Evolutionary conservation across 331 rosid species (phyloP).

Genomic region (Pyracantha coccinea): DNA sequence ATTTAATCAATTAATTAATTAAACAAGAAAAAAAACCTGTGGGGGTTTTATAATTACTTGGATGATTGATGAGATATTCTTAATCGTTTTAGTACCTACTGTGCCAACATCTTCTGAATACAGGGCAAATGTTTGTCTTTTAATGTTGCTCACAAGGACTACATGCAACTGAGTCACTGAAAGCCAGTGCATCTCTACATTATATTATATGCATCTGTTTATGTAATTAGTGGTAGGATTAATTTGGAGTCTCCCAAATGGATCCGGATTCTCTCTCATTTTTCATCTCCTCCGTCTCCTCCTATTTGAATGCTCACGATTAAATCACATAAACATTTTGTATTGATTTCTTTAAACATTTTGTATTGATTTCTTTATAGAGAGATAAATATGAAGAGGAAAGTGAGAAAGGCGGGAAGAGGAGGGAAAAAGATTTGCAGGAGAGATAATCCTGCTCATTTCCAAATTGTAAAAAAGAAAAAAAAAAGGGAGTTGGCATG

Average conservation of each 20-base stretch:
- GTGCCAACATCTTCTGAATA: constrained; percentile 19
- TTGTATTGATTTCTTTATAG: no score
- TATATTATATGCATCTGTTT: background rate
- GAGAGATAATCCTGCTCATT: background rate
- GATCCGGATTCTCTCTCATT: no score
- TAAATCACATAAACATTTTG: no score
- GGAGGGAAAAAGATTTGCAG: no score
- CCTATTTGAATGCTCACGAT: no score
- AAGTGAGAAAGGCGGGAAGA: no score
- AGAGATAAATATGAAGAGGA: no score
- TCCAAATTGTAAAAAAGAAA: background rate
- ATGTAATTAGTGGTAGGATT: no score
- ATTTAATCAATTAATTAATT: no score
- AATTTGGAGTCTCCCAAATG: no score
- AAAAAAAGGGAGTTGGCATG: constrained; percentile 5
- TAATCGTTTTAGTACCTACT: constrained; percentile 33
- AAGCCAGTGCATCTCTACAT: background rate
- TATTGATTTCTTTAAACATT: no score
- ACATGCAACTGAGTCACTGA: constrained; percentile 7
- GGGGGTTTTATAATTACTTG: background rate
- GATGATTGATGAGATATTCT: constrained; percentile 12
- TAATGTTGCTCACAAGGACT: constrained; percentile 20
- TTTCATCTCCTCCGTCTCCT: no score
- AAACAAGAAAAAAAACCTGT: background rate
- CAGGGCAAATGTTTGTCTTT: constrained; percentile 26